Conservation (phyloP, 2,329 filamentous ascomycete species). For the Nemania abortiva region DNA sequence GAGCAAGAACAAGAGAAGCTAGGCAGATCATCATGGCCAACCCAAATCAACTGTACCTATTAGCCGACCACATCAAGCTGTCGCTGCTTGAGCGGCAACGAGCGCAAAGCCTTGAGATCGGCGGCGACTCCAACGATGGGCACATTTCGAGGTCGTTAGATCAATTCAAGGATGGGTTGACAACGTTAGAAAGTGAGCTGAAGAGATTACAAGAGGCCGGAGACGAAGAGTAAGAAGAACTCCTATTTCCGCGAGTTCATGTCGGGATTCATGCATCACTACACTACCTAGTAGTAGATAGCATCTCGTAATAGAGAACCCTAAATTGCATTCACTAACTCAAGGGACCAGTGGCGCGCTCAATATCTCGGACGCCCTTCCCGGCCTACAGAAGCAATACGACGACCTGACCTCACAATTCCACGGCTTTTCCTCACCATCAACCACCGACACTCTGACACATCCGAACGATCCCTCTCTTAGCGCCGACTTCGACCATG, state of each 20-base stretch:
- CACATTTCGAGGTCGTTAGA: slow-evolving; percentile 91
- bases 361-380: slow-evolving; percentile 72
- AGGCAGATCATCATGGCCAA: slow-evolving; percentile 61
- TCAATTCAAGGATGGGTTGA: slow-evolving; percentile 84
- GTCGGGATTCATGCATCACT: not conserved
- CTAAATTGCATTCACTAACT: slow-evolving; percentile 22
- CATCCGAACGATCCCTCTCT: slow-evolving; percentile 74
- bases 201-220: slow-evolving; percentile 72
- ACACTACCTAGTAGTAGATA: not conserved
- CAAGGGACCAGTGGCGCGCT: slow-evolving; percentile 58
- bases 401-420: slow-evolving; percentile 84
- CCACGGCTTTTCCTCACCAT: slow-evolving; percentile 70
- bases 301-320: not conserved
- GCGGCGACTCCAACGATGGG: slow-evolving; percentile 84
- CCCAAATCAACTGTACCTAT: slow-evolving; percentile 84
- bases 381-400: slow-evolving; percentile 78
- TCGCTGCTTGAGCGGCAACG: slow-evolving; percentile 92
- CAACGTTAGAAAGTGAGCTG: slow-evolving; percentile 73
- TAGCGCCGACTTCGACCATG: slow-evolving; percentile 73
- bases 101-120: slow-evolving; percentile 82
- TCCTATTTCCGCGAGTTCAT: slow-evolving; percentile 15
- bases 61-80: slow-evolving; percentile 97
- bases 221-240: slow-evolving; percentile 68
- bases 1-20: not conserved
- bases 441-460: slow-evolving; percentile 64